Conservation (phyloP, 208 protist genomes). For the Leishmania martiniquensis region DNA sequence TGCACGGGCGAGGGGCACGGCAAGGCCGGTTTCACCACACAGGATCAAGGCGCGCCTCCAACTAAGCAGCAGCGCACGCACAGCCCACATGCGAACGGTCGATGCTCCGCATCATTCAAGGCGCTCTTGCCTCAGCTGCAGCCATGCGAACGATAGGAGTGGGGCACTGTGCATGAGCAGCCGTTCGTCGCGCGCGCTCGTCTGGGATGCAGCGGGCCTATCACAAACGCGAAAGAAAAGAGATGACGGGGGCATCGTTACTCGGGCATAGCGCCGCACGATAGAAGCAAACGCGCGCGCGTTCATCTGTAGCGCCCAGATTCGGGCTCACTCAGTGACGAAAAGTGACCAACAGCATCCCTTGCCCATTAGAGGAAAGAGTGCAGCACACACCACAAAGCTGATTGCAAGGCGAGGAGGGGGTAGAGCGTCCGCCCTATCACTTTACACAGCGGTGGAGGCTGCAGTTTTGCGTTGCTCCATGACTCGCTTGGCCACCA, state of each 20-base stretch:
- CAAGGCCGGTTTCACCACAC: not conserved
- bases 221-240: no score
- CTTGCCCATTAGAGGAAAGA: not conserved
- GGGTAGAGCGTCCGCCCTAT: not conserved
- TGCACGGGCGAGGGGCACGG: not conserved
- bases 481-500: conserved; percentile 55
- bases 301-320: not conserved
- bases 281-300: not conserved
- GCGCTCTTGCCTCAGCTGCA: not conserved
- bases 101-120: not conserved
- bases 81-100: not conserved
- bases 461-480: conserved; percentile 22
- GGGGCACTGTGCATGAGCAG: not conserved
- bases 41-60: not conserved
- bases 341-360: not conserved
- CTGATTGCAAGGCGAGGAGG: not conserved
- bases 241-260: not conserved
- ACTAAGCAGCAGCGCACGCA: not conserved
- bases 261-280: not conserved
- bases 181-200: not conserved
- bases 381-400: not conserved
- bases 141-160: not conserved
- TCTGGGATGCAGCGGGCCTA: not conserved
- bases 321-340: not conserved
- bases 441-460: not conserved